These are phyloP conservation scores for Ogataea ganodermae DNA, from an alignment of 805 yeast genomes.

Conservation along the genomic window DNA sequence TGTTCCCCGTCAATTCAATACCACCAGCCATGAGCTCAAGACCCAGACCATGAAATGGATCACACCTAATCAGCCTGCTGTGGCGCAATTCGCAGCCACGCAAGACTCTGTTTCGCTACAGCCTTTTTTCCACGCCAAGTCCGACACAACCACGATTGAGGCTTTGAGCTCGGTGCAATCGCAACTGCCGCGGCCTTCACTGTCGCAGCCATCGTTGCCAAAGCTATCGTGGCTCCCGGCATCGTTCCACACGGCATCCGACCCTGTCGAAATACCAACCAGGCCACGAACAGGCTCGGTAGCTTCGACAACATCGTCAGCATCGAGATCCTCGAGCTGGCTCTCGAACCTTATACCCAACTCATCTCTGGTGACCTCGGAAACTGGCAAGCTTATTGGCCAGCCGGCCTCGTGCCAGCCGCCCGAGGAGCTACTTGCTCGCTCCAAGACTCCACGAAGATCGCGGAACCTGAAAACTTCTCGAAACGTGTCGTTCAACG, in stretches of 20 bases:
- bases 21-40: slow-evolving; percentile 24
- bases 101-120: not conserved
- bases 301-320: slow-evolving; percentile 1
- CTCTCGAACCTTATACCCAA: slow-evolving; percentile 33
- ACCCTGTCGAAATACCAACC: not conserved
- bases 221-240: slow-evolving; percentile 2
- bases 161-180: slow-evolving; percentile 13
- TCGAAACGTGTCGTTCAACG: slow-evolving; percentile 28
- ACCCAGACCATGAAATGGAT: slow-evolving; percentile 36
- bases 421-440: not conserved
- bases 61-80: slow-evolving; percentile 28
- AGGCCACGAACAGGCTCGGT: not conserved
- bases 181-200: not conserved
- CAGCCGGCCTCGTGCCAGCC: slow-evolving; percentile 24
- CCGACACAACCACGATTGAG: slow-evolving; percentile 13
- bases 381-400: slow-evolving; percentile 33
- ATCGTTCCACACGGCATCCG: not conserved
- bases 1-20: slow-evolving; percentile 3
- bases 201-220: not conserved
- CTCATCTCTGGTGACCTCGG: slow-evolving; percentile 34
- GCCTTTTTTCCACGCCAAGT: slow-evolving; percentile 2
- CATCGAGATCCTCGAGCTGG: slow-evolving; percentile 23
- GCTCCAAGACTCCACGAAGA: not conserved
- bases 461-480: slow-evolving; percentile 4
- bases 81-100: slow-evolving; percentile 12